Percentiles rank a stretch among this genome's conserved stretches.
Evolutionary conservation across 768 basidiomycete genomes (phyloP).

Genomic region (Albatrellus ellisii): DNA sequence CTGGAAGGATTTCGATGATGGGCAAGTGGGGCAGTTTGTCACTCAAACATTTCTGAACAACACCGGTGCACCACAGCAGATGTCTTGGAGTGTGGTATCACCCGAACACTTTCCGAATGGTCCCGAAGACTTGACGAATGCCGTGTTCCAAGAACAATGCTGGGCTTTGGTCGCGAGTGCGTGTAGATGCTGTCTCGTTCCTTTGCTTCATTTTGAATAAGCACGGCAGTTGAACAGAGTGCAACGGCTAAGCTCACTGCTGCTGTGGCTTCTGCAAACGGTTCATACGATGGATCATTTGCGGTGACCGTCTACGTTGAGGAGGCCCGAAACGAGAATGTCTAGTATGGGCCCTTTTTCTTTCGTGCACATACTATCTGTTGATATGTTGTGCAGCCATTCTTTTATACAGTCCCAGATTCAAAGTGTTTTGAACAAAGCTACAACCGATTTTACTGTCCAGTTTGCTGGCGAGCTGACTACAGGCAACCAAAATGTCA

Average conservation of each 20-base stretch:
- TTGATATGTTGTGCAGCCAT: neutral
- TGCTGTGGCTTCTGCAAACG: slow-evolving; percentile 19
- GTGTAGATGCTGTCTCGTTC: slow-evolving; percentile 12
- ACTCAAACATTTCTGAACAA: slow-evolving; percentile 23
- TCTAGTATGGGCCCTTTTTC: slow-evolving; percentile 26
- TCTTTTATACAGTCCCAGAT: neutral
- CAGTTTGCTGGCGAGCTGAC: slow-evolving; percentile 22
- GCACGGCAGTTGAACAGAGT: slow-evolving; percentile 26
- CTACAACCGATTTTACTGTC: slow-evolving; percentile 24
- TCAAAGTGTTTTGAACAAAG: slow-evolving; percentile 2
- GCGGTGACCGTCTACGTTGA: slow-evolving; percentile 36
- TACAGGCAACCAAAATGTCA: slow-evolving; percentile 14
- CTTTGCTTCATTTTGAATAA: neutral
- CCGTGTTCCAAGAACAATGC: slow-evolving; percentile 33
- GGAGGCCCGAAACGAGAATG: slow-evolving; percentile 44
- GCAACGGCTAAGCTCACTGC: slow-evolving; percentile 14
- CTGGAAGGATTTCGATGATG: slow-evolving; percentile 47
- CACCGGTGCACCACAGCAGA: slow-evolving; percentile 17
- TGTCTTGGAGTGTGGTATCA: slow-evolving; percentile 34
- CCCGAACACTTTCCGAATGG: slow-evolving; percentile 34
- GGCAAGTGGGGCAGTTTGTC: slow-evolving; percentile 34
- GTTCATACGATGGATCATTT: slow-evolving; percentile 31
- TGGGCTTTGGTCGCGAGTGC: slow-evolving; percentile 46
- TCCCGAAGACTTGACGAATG: slow-evolving; percentile 25
- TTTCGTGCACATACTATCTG: neutral